These are phyloP conservation scores for Breynia disticha DNA, from an alignment of 441 rosid genomes.

Conservation along the genomic window DNA sequence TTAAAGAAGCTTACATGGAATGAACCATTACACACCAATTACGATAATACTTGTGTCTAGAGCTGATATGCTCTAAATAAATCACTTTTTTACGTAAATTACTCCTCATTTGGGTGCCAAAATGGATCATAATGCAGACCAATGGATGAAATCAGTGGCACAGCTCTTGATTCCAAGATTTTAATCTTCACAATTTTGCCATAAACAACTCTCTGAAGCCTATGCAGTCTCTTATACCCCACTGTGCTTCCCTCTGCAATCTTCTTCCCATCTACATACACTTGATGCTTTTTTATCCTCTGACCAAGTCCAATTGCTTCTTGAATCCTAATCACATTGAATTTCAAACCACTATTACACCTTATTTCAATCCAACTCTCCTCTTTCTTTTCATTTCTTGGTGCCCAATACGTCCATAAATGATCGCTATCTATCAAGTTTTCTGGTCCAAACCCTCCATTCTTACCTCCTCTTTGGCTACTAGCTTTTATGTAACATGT, in stretches of 20 bases:
- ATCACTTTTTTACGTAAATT: not conserved
- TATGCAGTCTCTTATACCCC: constrained; percentile 55
- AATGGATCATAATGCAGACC: constrained; percentile 58
- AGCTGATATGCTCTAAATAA: not conserved
- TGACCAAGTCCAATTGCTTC: constrained; percentile 74
- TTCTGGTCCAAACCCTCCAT: constrained; percentile 47
- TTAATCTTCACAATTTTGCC: constrained; percentile 34
- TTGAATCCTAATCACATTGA: constrained; percentile 57
- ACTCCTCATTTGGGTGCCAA: constrained; percentile 22
- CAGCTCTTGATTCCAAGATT: constrained; percentile 32
- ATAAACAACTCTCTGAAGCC: constrained; percentile 25
- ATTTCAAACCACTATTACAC: constrained; percentile 27
- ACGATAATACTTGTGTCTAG: not conserved
- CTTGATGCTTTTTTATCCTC: constrained; percentile 41
- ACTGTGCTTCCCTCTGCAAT: constrained; percentile 48
- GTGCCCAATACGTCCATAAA: constrained; percentile 66
- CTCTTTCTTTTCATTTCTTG: constrained; percentile 16
- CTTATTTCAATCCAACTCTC: constrained; percentile 43
- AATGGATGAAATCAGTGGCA: constrained; percentile 56
- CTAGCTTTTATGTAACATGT: constrained; percentile 37
- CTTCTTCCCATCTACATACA: constrained; percentile 39
- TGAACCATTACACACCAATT: not conserved
- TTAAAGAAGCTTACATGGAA: no score
- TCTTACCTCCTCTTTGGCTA: constrained; percentile 47
- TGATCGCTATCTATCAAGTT: constrained; percentile 45